These are phyloP conservation scores for Colletotrichum tamarilloi DNA, from an alignment of 2,329 filamentous ascomycete species.

Conservation along the genomic window DNA sequence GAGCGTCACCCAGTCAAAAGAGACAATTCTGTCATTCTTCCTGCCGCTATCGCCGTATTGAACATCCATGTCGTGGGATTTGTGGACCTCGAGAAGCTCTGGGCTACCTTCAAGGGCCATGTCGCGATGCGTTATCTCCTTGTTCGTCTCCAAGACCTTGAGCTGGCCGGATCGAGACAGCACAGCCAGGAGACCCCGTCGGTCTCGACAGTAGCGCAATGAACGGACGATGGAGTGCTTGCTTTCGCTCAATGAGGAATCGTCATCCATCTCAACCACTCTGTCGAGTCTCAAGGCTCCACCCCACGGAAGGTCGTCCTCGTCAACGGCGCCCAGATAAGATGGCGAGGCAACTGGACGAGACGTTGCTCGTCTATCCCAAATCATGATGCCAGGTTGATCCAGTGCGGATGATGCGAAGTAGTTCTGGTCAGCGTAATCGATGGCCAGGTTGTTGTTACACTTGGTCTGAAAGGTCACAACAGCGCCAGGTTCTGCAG, in stretches of 20 bases:
- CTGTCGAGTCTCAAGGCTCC: conserved; percentile 68
- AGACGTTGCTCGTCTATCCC: conserved; percentile 77
- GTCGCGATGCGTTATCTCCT: conserved; percentile 59
- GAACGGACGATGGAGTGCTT: conserved; percentile 72
- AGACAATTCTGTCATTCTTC: conserved; percentile 71
- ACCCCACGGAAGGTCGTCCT: conserved; percentile 72
- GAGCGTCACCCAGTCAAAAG: conserved; percentile 75
- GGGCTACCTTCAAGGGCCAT: conserved; percentile 59
- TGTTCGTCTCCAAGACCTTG: conserved; percentile 68
- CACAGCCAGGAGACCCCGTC: conserved; percentile 69
- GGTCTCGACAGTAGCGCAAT: conserved; percentile 72
- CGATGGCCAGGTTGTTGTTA: conserved; percentile 80
- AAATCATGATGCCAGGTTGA: conserved; percentile 79
- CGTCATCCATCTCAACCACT: conserved; percentile 66
- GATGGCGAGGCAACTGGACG: conserved; percentile 62
- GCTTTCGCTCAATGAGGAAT: conserved; percentile 61
- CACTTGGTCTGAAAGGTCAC: conserved; percentile 74
- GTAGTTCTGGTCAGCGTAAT: conserved; percentile 84
- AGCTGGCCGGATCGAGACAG: conserved; percentile 73
- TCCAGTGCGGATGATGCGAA: conserved; percentile 84
- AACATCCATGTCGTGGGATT: conserved; percentile 72
- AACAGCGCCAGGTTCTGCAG: conserved; percentile 62
- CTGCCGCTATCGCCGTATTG: conserved; percentile 62
- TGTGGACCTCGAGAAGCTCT: conserved; percentile 68
- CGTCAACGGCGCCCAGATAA: conserved; percentile 69